Evolutionary conservation across 2,329 filamentous ascomycete genomes (phyloP), one percentile per base, ranked within the genome.

Genomic region (Penicillium sp.): DNA sequence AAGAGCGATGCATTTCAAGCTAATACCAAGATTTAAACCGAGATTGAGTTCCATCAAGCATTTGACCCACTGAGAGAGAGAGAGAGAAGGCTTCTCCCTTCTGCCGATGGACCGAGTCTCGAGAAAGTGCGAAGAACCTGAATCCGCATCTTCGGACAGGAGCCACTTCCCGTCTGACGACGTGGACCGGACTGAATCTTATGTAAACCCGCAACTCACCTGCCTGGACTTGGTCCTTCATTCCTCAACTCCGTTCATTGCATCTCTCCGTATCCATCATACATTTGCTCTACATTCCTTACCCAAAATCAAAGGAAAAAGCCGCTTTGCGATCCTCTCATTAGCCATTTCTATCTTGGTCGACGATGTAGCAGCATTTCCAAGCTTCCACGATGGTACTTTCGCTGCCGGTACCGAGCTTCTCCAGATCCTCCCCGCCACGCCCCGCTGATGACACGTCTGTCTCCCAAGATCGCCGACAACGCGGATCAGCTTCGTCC

Each of bases 331-430:
- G 6, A 25, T 12, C 9, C 9, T n/a, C 12, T 18, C 29, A 26
- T 41, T 18, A 9, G 24, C 5, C 12, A 5, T 13, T 7, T 18
- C 27, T 9, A 13, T n/a, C 33, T 33, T n/a, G 42, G 48, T 26
- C 57, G 62, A 65, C 47, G 52, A 69, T 69, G 66, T 69, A 68
- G 64, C 50, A 56, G 51, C 39, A 35, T 45, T 42, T 35, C 41
- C 39, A 9, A 24, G 43, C 28, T 32, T 50, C 49, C 57, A 68
- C 51, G 43, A 69, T 70, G 67, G 65, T 68, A 63, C 66, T 66
- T 49, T 68, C 64, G 50, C 59, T 69, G 52, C 58, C 65, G 34
- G 58, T 70, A 42, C 63, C 68, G 38, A 62, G 62, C 56, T 67
- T 70, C 52, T 62, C 62, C 48, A 62, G 54, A 61, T 59, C 64